Evolutionary conservation across 2,329 filamentous ascomycete species (phyloP).

Genomic region (Endothia cerciana): DNA sequence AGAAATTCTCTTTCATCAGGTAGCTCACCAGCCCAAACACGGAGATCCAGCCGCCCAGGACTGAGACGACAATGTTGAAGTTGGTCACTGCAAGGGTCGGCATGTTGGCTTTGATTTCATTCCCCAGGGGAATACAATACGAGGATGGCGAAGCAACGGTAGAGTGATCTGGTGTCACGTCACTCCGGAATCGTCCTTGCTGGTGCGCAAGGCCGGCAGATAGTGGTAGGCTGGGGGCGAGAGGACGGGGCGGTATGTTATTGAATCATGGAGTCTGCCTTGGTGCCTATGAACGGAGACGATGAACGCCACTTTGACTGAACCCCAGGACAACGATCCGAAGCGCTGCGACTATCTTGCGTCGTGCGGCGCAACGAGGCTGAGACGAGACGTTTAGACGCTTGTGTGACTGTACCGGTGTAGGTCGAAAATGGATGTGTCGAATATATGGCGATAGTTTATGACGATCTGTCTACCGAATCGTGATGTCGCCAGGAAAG

Average conservation of each 20-base stretch:
- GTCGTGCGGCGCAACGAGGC: not conserved
- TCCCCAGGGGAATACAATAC: not conserved
- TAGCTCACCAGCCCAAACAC: conserved; percentile 91
- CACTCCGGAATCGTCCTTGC: conserved; percentile 45
- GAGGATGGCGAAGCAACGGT: no score
- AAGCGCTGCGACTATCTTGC: not conserved
- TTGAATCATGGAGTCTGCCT: conserved; percentile 45
- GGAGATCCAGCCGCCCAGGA: conserved; percentile 84
- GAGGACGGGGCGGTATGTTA: conserved; percentile 41
- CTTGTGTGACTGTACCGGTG: no score
- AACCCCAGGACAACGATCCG: not conserved
- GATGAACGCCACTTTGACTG: conserved; percentile 32
- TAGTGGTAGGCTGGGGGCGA: conserved; percentile 36
- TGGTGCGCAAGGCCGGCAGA: conserved; percentile 38
- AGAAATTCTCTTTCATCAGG: conserved; percentile 85
- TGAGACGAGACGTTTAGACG: no score
- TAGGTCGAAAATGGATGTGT: not conserved
- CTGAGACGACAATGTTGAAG: conserved; percentile 83
- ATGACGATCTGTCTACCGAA: not conserved
- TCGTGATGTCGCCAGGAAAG: not conserved
- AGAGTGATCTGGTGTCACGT: conserved; percentile 34
- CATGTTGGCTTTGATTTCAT: conserved; percentile 39
- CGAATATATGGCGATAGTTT: not conserved
- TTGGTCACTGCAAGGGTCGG: conserved; percentile 56
- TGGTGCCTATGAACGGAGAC: conserved; percentile 16